Evolutionary conservation across 2,329 filamentous ascomycete species (phyloP), one percentile per base, ranked within the genome.

Genomic region (Penicillium olsonii): DNA sequence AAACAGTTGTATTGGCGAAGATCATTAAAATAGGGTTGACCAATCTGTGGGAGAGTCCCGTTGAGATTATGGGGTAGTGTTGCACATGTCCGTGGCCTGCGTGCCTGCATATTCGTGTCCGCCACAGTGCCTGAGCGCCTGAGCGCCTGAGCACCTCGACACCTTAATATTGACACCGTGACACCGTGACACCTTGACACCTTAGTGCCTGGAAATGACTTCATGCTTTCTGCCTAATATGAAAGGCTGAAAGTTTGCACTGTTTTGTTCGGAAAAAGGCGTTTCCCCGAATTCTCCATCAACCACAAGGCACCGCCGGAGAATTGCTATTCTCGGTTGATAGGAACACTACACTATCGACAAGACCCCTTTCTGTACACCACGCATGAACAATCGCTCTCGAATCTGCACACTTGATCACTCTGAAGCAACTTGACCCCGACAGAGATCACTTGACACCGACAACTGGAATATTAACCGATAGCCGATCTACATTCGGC

Each of bases 301-400:
- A 58, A 59, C 51, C 53, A 56, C 44, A 33, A 37, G 22, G 38
- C 44, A 20, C 37, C 37, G n/a, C 62, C 61, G 61, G 61, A 62
- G 47, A 64, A 60, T 64, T 64, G 40, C 61, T 59, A 37, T 44
- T 60, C 51, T 47, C 45, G 39, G 56, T 50, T 39, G 37, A 39
- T 27, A 39, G 22, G 17, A 22, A 40, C 29, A 40, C 18, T 34
- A 18, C 33, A 35, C 6, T 35, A 35, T 18, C 15, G 8, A n/a
- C 10, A 17, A 10, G 7, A 12, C 12, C 12, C 12, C n/a, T 2
- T 31, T 12, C 27, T 12, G 22, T 24, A 24, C 22, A 7, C 27
- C 27, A 18, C n/a, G 22, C 22, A 5, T 24, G 6, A 35, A 17
- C 33, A 19, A 15, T 35, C 10, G 17, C 6, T 17, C 15, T 24